Percentiles rank a stretch among this genome's conserved stretches.
phyloP scores from a whole-genome alignment of 2,329 filamentous ascomycete genomes.

The Epichloe hybrida region DNA sequence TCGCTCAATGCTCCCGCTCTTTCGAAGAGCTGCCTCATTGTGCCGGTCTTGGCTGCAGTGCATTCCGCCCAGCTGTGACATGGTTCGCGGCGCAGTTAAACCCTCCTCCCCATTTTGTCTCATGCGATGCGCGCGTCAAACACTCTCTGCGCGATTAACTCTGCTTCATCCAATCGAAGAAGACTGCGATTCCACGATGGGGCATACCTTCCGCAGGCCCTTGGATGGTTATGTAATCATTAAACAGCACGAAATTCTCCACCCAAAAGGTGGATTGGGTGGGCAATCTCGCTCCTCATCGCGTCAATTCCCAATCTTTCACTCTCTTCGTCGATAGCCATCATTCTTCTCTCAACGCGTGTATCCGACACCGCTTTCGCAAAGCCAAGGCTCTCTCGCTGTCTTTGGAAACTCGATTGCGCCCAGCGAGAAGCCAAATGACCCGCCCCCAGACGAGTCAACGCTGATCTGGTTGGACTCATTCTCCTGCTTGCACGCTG shows the following conservation, averaged over 20 bases:
- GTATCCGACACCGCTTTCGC: not conserved
- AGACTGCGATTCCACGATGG: no score
- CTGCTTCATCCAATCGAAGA: no score
- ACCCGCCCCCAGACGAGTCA: slow-evolving; percentile 22
- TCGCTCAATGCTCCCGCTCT: no score
- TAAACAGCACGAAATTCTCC: not conserved
- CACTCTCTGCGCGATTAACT: no score
- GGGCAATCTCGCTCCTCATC: not conserved
- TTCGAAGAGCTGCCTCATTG: no score
- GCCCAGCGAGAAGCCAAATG: slow-evolving; percentile 9
- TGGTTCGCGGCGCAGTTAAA: no score
- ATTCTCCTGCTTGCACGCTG: slow-evolving; percentile 20
- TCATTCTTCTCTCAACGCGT: not conserved
- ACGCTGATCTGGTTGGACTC: slow-evolving; percentile 30
- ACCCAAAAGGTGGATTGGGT: not conserved
- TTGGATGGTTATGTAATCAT: slow-evolving; percentile 1
- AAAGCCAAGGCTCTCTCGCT: not conserved
- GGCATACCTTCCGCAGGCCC: no score
- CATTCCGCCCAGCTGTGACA: no score
- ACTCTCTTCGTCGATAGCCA: not conserved
- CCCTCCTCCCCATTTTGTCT: no score
- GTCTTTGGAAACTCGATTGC: not conserved
- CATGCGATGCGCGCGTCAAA: no score
- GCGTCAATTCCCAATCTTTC: not conserved
- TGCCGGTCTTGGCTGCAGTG: no score